Conservation (phyloP, 176 grass and related monocot species). For the Rhynchospora pubera region DNA sequence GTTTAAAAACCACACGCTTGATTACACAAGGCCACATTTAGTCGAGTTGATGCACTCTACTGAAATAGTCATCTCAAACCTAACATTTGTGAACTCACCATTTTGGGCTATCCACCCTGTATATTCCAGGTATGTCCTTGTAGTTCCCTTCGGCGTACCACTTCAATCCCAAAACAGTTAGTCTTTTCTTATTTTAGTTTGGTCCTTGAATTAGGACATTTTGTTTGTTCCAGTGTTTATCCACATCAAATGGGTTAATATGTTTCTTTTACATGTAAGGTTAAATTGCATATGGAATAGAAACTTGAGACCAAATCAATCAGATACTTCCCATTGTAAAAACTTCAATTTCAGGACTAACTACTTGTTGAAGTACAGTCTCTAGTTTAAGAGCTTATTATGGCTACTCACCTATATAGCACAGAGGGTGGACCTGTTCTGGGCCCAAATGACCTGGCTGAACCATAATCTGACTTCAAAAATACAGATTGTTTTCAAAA, state of each 20-base stretch:
- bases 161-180: not conserved
- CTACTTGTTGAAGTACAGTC: not conserved
- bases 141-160: slow-evolving; percentile 19
- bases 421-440: too few relatives aligned
- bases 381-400: not conserved
- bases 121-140: slow-evolving; percentile 73
- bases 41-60: slow-evolving; percentile 81
- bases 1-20: slow-evolving; percentile 55
- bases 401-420: not conserved
- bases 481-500: not conserved
- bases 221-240: not conserved
- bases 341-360: not conserved
- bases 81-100: slow-evolving; percentile 82
- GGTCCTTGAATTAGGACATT: not conserved
- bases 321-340: not conserved
- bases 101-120: slow-evolving; percentile 98
- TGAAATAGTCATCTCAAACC: slow-evolving; percentile 81
- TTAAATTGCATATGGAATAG: not conserved
- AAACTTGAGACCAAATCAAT: not conserved
- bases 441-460: not conserved
- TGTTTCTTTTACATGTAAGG: not conserved
- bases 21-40: slow-evolving; percentile 89
- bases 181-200: not conserved
- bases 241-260: not conserved
- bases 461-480: not conserved